Conservation (phyloP, 2,329 filamentous ascomycete species). For the Diplocarpon rosae region DNA sequence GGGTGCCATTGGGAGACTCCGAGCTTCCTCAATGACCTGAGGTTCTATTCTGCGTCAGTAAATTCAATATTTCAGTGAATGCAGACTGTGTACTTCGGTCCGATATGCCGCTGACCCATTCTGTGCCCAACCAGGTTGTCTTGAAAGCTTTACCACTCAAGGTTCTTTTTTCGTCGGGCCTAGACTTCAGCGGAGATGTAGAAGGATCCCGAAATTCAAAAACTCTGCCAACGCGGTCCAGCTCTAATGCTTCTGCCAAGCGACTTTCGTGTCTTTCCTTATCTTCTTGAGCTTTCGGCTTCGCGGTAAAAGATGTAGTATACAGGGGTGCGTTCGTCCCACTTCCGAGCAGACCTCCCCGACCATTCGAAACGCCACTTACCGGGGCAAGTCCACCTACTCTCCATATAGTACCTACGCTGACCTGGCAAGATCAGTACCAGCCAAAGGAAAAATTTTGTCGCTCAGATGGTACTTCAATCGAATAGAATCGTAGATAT, state of each 20-base stretch:
- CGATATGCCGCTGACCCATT: conserved; percentile 20
- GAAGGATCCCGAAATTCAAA: conserved; percentile 40
- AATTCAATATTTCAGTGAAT: background rate
- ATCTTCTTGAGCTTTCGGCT: conserved; percentile 43
- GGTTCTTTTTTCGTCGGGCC: conserved; percentile 17
- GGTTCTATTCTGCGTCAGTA: conserved; percentile 13
- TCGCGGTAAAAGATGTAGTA: conserved; percentile 38
- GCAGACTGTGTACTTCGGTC: conserved; percentile 17
- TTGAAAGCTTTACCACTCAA: conserved; percentile 15
- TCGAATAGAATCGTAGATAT: background rate
- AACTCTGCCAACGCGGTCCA: conserved; percentile 59
- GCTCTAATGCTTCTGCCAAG: conserved; percentile 68
- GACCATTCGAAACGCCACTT: conserved; percentile 48
- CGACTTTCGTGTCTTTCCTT: conserved; percentile 59
- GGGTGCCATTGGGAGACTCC: conserved; percentile 55
- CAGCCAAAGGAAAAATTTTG: background rate
- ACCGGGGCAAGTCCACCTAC: conserved; percentile 59
- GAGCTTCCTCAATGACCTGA: conserved; percentile 25
- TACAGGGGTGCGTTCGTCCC: conserved; percentile 63
- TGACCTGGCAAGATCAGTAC: conserved; percentile 36
- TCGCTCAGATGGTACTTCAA: too few relatives aligned
- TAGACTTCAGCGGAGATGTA: conserved; percentile 18
- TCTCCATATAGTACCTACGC: conserved; percentile 62
- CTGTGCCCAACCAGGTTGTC: conserved; percentile 28
- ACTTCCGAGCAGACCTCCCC: conserved; percentile 53